A percentile compares a stretch with the other conserved stretches of the same genome.
phyloP scores from a whole-genome alignment of 2,329 filamentous ascomycete species.

The Calonectria naviculata region DNA sequence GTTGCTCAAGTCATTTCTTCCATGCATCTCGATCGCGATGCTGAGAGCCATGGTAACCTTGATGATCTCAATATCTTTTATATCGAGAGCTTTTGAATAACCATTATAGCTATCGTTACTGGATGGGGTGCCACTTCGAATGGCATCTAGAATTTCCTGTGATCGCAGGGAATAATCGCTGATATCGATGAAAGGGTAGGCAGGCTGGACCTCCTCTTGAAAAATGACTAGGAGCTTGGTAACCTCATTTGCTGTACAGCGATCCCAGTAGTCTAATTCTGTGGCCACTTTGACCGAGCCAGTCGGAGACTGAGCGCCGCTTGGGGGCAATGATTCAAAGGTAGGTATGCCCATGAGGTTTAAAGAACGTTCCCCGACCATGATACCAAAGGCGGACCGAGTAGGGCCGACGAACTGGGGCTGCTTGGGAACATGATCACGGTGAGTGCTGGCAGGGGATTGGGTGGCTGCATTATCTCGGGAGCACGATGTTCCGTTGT shows the following conservation, averaged over 20 bases:
- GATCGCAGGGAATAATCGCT: conserved; percentile 38
- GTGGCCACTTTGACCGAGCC: conserved; percentile 9
- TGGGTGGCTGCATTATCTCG: conserved; percentile 16
- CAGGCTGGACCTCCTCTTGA: conserved; percentile 51
- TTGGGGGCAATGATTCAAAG: conserved; percentile 38
- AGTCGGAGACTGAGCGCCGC: conserved; percentile 34
- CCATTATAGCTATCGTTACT: background rate
- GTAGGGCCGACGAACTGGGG: conserved; percentile 52
- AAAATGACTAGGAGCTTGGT: conserved; percentile 47
- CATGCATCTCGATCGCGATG: conserved; percentile 46
- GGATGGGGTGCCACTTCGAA: conserved; percentile 17
- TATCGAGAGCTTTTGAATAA: background rate
- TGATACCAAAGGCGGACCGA: conserved; percentile 47
- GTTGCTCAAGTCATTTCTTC: conserved; percentile 42
- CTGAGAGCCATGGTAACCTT: conserved; percentile 48
- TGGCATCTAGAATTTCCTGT: conserved; percentile 39
- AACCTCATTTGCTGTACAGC: conserved; percentile 39
- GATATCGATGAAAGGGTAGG: conserved; percentile 48
- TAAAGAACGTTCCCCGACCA: conserved; percentile 48
- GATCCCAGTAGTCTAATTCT: conserved; percentile 37
- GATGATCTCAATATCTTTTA: conserved; percentile 46
- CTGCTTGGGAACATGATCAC: conserved; percentile 39
- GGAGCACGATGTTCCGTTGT: conserved; percentile 18
- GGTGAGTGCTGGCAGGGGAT: conserved; percentile 29
- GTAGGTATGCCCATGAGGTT: conserved; percentile 48